Evolutionary conservation across 768 basidiomycete species (phyloP).

Genomic region (Boletus rex-veris): DNA sequence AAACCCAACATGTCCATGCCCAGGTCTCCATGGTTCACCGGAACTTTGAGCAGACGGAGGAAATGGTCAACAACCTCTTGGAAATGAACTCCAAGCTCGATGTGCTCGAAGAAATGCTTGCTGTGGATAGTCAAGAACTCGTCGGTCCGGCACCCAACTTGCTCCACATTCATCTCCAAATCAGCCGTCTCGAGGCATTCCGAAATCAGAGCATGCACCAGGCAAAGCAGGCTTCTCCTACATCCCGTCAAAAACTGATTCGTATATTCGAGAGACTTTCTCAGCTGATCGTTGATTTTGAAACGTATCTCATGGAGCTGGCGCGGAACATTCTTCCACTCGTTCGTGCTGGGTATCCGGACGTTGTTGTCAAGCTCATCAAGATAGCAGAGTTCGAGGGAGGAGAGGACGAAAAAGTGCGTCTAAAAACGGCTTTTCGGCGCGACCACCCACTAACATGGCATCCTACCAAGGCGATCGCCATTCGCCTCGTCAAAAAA

Average conservation of each 20-base stretch:
- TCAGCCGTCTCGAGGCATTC: conserved; percentile 90
- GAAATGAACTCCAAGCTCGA: conserved; percentile 87
- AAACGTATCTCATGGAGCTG: conserved; percentile 76
- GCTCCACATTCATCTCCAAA: conserved; percentile 84
- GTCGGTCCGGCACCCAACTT: conserved; percentile 85
- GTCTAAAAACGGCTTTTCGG: neutral
- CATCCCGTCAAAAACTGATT: conserved; percentile 62
- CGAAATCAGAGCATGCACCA: conserved; percentile 93
- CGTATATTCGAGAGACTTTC: conserved; percentile 86
- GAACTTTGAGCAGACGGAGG: conserved; percentile 91
- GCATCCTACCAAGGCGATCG: conserved; percentile 69
- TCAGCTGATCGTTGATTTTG: conserved; percentile 76
- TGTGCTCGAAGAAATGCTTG: conserved; percentile 73
- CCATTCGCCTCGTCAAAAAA: conserved; percentile 91
- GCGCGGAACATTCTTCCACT: conserved; percentile 76
- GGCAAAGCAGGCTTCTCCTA: conserved; percentile 76
- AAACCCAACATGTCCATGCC: neutral
- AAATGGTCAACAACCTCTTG: conserved; percentile 92
- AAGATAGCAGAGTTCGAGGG: conserved; percentile 95
- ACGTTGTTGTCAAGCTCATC: conserved; percentile 86
- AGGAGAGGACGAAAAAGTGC: conserved; percentile 89
- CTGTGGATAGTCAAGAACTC: conserved; percentile 70
- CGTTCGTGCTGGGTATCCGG: conserved; percentile 71
- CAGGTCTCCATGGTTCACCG: conserved; percentile 95
- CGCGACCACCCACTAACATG: neutral